Base-by-base conservation (phyloP, 148 eudicot genomes). In the Camellia sinensis region DNA sequence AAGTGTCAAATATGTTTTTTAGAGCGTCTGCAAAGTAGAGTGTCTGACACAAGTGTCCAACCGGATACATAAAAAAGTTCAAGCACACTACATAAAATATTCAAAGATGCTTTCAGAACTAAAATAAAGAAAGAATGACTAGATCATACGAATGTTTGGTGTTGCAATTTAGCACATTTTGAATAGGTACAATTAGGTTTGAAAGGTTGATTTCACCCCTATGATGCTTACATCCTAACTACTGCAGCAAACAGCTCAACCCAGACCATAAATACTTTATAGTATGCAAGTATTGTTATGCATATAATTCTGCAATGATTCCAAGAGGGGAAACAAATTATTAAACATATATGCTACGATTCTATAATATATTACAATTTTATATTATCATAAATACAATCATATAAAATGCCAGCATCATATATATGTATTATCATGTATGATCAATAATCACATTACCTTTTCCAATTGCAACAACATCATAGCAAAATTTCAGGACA, bases 201-300 rank as follows among this genome's bases (percentile, higher is more conserved):
- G 62, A 53, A 52, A 67, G 50, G 56, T 7, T 0, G 22, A 19
- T 61, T 76, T 76, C 59, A 48, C 29, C 60, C 15, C 10, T 37
- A 53, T 17, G 63, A 78, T 53, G 71, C 48, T 53, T 44, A 13
- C 40, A 68, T 78, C 54, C 66, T 59, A 67, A 54, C 80, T 67
- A 52, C 80, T 56, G 50, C 80, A 67, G 62, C 60, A 46, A 17
- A 67, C 44, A 17, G 29, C 40, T 78, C 73, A 37, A 9, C 2
- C n/a, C 43, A 45, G 70, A 76, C 53, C 63, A 66, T 66, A 29
- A 63, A 48, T 77, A 77, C 79, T 37, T 52, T 78, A 70, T 15
- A 21, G 21, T 44, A 44, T 5, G 65, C 68, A 79, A 79, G 43
- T 61, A 21, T 53, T 19, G 75, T 44, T 45, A 0, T 4, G 14